Evolutionary conservation across 2,329 filamentous ascomycete genomes (phyloP).

Genomic region (Phoma sp.): DNA sequence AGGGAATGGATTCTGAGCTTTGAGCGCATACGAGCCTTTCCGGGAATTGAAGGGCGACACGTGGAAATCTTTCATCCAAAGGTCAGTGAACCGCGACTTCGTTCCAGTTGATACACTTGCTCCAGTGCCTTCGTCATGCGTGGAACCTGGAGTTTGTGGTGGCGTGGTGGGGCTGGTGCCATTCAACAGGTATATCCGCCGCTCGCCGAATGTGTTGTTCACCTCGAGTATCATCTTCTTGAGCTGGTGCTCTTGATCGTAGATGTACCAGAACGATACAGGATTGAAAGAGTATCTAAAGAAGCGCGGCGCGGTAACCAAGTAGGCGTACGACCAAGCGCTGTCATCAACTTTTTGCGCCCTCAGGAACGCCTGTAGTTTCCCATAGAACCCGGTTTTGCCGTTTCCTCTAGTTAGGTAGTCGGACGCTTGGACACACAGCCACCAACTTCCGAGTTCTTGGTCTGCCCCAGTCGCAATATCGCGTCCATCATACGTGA

Average conservation of each 20-base stretch:
- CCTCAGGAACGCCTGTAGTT: slow-evolving; percentile 66
- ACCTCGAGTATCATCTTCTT: slow-evolving; percentile 75
- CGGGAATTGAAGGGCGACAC: slow-evolving; percentile 75
- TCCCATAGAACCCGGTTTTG: slow-evolving; percentile 65
- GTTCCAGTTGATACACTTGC: slow-evolving; percentile 1
- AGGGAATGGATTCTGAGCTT: slow-evolving; percentile 55
- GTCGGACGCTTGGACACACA: slow-evolving; percentile 65
- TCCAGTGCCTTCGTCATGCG: slow-evolving; percentile 7
- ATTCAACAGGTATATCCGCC: slow-evolving; percentile 69
- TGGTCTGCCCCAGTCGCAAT: slow-evolving; percentile 32
- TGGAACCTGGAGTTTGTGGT: slow-evolving; percentile 23
- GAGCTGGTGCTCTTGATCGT: slow-evolving; percentile 64
- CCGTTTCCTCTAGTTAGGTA: slow-evolving; percentile 65
- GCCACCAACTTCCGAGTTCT: slow-evolving; percentile 59
- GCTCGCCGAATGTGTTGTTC: slow-evolving; percentile 79
- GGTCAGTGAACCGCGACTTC: slow-evolving; percentile 54
- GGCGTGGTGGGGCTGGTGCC: slow-evolving; percentile 42
- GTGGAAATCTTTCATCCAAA: slow-evolving; percentile 76
- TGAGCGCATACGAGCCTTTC: slow-evolving; percentile 57
- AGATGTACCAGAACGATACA: slow-evolving; percentile 82
- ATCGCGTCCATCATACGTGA: slow-evolving; percentile 19
- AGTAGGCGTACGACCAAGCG: slow-evolving; percentile 71
- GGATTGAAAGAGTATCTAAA: slow-evolving; percentile 77
- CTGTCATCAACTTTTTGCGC: slow-evolving; percentile 64
- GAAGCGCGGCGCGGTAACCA: slow-evolving; percentile 74